Conservation (phyloP, 352 stramenopile species). For the Globisporangium viniferum region DNA sequence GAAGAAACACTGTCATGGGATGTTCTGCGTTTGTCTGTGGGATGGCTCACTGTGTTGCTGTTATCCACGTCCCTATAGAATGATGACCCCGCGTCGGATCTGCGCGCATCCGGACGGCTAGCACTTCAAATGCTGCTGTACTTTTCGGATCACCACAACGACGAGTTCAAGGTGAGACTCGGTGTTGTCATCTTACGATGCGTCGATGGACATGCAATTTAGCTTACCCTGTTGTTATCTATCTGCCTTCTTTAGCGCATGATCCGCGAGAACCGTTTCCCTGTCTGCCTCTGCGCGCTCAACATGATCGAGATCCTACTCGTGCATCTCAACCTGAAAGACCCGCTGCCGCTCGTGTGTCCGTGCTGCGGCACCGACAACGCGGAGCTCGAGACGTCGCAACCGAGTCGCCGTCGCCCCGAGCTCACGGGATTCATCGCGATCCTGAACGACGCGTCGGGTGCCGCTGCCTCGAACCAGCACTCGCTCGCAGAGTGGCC, state of each 20-base stretch:
- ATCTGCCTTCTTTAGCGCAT: conserved; percentile 36
- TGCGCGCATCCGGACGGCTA: conserved; percentile 55
- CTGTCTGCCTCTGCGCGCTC: conserved; percentile 55
- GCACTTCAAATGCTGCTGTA: conserved; percentile 66
- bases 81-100: conserved; percentile 54
- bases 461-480: conserved; percentile 33
- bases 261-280: conserved; percentile 67
- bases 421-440: conserved; percentile 54
- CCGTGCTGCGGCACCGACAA: conserved; percentile 71
- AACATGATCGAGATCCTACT: conserved; percentile 71
- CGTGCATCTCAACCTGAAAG: conserved; percentile 67
- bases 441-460: conserved; percentile 44
- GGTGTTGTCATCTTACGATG: not conserved
- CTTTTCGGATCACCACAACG: conserved; percentile 62
- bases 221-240: conserved; percentile 1
- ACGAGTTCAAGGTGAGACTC: conserved; percentile 55
- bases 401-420: conserved; percentile 43
- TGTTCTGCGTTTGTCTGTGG: not conserved
- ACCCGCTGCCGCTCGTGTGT: conserved; percentile 56
- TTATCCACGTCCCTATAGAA: conserved; percentile 26
- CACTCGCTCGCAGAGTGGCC: conserved; percentile 36
- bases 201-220: not conserved
- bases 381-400: conserved; percentile 50
- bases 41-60: not conserved
- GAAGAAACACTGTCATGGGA: not conserved